Percentiles rank a stretch among this genome's conserved stretches.
These are phyloP conservation scores for Penicillium fimorum DNA, from an alignment of 495 filamentous ascomycete genomes.

Conservation along the genomic window DNA sequence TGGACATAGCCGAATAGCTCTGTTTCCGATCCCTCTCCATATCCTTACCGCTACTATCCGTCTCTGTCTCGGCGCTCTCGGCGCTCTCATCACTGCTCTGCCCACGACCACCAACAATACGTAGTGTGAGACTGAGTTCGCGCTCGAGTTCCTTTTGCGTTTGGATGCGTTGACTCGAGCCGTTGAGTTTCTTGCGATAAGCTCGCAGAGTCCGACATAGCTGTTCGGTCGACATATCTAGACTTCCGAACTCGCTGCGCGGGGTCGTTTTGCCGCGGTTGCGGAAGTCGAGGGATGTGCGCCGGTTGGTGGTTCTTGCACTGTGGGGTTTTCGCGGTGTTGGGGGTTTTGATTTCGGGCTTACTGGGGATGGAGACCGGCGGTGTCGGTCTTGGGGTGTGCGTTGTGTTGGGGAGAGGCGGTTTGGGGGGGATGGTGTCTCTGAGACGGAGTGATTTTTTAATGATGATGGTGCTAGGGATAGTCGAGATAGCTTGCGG, in stretches of 20 bases:
- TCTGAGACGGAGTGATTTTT: slow-evolving; percentile 30
- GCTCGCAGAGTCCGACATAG: slow-evolving; percentile 73
- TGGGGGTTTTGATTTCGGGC: slow-evolving; percentile 29
- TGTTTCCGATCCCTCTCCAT: slow-evolving; percentile 35
- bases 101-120: slow-evolving; percentile 59
- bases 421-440: slow-evolving; percentile 36
- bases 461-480: slow-evolving; percentile 33
- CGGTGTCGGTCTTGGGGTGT: slow-evolving; percentile 30
- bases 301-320: slow-evolving; percentile 28
- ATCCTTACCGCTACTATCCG: slow-evolving; percentile 48
- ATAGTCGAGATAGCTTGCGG: slow-evolving; percentile 53
- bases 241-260: slow-evolving; percentile 57
- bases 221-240: slow-evolving; percentile 76
- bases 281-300: slow-evolving; percentile 60
- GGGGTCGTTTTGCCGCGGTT: slow-evolving; percentile 53
- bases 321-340: slow-evolving; percentile 22
- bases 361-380: slow-evolving; percentile 49
- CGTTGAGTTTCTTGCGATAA: slow-evolving; percentile 78
- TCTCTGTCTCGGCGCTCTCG: slow-evolving; percentile 38
- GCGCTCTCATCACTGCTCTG: slow-evolving; percentile 28
- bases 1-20: slow-evolving; percentile 21
- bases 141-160: slow-evolving; percentile 71
- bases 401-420: slow-evolving; percentile 34
- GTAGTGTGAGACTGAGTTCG: slow-evolving; percentile 73
- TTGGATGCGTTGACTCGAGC: slow-evolving; percentile 61